Evolutionary conservation across 2,329 filamentous ascomycete genomes (phyloP).

Genomic region (Ceratocystis cubensis): DNA sequence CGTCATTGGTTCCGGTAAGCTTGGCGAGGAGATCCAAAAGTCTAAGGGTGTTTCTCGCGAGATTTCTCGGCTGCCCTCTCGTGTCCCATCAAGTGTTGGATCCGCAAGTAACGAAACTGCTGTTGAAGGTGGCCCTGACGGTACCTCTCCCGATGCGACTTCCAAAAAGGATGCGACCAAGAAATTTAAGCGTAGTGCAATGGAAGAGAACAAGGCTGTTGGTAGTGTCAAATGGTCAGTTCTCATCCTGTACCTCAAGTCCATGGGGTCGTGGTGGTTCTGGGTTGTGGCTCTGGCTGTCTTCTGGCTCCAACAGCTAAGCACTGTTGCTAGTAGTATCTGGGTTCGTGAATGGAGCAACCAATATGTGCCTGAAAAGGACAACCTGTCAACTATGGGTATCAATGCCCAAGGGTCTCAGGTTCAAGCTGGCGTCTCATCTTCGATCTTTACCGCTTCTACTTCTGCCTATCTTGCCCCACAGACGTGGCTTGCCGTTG

Average conservation of each 20-base stretch:
- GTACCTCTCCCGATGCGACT: slow-evolving; percentile 35
- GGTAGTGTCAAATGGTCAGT: slow-evolving; percentile 83
- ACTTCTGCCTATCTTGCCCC: slow-evolving; percentile 11
- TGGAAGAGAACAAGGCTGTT: slow-evolving; percentile 66
- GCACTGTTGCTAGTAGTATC: slow-evolving; percentile 74
- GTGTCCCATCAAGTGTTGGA: slow-evolving; percentile 61
- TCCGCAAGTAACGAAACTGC: slow-evolving; percentile 47
- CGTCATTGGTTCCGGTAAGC: slow-evolving; percentile 72
- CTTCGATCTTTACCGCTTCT: slow-evolving; percentile 8
- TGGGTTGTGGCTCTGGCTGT: slow-evolving; percentile 66
- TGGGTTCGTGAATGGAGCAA: slow-evolving; percentile 97
- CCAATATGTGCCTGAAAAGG: slow-evolving; percentile 52
- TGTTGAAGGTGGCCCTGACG: slow-evolving; percentile 35
- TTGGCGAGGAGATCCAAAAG: slow-evolving; percentile 72
- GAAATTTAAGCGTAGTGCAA: slow-evolving; percentile 36
- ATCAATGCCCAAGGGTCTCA: slow-evolving; percentile 9
- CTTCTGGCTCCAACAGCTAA: slow-evolving; percentile 72
- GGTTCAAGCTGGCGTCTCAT: slow-evolving; percentile 11
- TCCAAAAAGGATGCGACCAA: slow-evolving; percentile 37
- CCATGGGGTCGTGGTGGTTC: slow-evolving; percentile 97
- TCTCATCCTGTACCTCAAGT: slow-evolving; percentile 67
- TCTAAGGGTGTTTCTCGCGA: slow-evolving; percentile 57
- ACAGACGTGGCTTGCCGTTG: slow-evolving; percentile 13
- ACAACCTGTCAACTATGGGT: slow-evolving; percentile 12
- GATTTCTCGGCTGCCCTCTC: slow-evolving; percentile 62